Evolutionary conservation across 1,284 basidiomycete species (phyloP).

Genomic region (Malassezia obtusa): DNA sequence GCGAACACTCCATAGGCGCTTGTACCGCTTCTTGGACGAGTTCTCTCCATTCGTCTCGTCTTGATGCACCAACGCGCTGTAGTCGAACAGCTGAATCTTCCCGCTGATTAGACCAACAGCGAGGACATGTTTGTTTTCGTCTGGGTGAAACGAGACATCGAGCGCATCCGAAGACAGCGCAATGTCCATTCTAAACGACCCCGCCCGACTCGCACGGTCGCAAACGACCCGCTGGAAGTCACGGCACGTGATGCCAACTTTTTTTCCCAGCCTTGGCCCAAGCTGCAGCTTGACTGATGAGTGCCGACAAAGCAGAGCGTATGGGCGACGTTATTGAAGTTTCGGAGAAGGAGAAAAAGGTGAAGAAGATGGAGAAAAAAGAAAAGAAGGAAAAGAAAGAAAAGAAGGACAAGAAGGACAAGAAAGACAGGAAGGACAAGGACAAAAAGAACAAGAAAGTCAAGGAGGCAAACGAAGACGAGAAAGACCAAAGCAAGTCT

Average conservation of each 20-base stretch:
- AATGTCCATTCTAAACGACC: slow-evolving; percentile 35
- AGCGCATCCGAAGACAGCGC: slow-evolving; percentile 63
- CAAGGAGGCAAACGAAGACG: background rate
- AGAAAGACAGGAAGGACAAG: slow-evolving; percentile 2
- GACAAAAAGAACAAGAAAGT: slow-evolving; percentile 1
- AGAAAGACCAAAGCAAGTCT: background rate
- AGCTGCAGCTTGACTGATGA: slow-evolving; percentile 3
- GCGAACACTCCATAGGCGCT: slow-evolving; percentile 23
- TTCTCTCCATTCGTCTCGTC: background rate
- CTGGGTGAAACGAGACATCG: slow-evolving; percentile 77
- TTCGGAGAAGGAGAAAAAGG: slow-evolving; percentile 1
- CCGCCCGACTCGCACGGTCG: slow-evolving; percentile 11
- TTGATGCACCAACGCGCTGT: slow-evolving; percentile 40
- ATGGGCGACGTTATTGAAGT: background rate
- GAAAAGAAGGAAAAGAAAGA: slow-evolving; percentile 11
- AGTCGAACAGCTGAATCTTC: slow-evolving; percentile 67
- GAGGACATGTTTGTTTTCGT: slow-evolving; percentile 54
- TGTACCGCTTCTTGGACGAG: slow-evolving; percentile 2
- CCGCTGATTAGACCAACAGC: slow-evolving; percentile 73
- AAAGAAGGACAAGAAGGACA: slow-evolving; percentile 11
- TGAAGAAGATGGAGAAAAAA: slow-evolving; percentile 7
- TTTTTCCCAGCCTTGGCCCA: background rate
- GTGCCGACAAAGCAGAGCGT: background rate
- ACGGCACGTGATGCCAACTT: slow-evolving; percentile 12
- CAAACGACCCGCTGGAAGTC: background rate